A percentile compares a stretch with the other conserved stretches of the same genome.
Evolutionary conservation across 208 protist species (phyloP).

Genomic region (Crithidia acanthocephali): DNA sequence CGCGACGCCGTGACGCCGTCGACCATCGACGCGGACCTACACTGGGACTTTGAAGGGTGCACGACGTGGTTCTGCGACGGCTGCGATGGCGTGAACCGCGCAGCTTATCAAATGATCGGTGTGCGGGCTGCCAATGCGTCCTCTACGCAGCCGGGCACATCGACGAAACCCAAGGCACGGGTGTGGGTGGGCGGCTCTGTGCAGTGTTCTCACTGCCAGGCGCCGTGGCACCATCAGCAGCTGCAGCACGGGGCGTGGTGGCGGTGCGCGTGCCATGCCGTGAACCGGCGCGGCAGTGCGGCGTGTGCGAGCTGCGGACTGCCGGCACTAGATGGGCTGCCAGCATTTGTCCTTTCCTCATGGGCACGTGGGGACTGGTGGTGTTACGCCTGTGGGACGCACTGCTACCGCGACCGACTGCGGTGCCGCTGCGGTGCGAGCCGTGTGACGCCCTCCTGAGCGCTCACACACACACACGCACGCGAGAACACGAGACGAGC

Average conservation of each 20-base stretch:
- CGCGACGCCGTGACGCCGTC: not conserved
- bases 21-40: not conserved
- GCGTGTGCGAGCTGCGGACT: slow-evolving; percentile 62
- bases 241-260: slow-evolving; percentile 42
- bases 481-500: too few species aligned
- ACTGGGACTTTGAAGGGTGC: slow-evolving; percentile 60
- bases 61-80: slow-evolving; percentile 76
- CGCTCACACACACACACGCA: not conserved
- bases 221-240: slow-evolving; percentile 70
- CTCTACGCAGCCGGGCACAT: too few species aligned
- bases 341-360: slow-evolving; percentile 50
- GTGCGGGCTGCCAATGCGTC: not conserved
- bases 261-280: slow-evolving; percentile 76
- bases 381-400: slow-evolving; percentile 51
- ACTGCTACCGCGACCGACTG: slow-evolving; percentile 64
- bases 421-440: slow-evolving; percentile 54
- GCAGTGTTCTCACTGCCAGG: slow-evolving; percentile 53
- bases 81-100: slow-evolving; percentile 71
- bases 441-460: slow-evolving; percentile 9
- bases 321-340: slow-evolving; percentile 47
- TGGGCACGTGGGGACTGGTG: slow-evolving; percentile 82
- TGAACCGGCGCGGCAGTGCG: slow-evolving; percentile 39
- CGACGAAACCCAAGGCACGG: not conserved
- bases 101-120: slow-evolving; percentile 50
- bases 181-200: slow-evolving; percentile 35